Evolutionary conservation across 352 stramenopile species (phyloP).

Genomic region (Aphanomyces stellatus): DNA sequence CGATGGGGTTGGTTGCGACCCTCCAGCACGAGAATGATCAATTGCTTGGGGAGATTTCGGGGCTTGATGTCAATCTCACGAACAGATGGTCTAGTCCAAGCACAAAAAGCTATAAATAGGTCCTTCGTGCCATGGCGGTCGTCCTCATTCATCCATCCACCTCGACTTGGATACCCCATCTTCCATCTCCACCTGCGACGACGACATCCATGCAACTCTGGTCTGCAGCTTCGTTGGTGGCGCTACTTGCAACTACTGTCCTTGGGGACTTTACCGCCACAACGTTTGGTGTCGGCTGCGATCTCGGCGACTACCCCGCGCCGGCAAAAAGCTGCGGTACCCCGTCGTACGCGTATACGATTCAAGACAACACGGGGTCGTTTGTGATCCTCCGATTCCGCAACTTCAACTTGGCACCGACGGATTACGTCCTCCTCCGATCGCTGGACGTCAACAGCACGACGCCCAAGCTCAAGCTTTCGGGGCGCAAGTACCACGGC

Average conservation of each 20-base stretch:
- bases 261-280: background rate
- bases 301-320: background rate
- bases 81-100: too few relatives aligned
- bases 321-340: background rate
- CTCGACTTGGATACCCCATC: too few relatives aligned
- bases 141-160: too few relatives aligned
- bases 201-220: background rate
- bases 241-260: background rate
- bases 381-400: slow-evolving; percentile 4
- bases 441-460: background rate
- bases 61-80: too few relatives aligned
- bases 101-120: too few relatives aligned
- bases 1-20: too few relatives aligned
- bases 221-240: background rate
- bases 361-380: background rate
- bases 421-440: slow-evolving; percentile 9
- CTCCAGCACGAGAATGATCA: too few relatives aligned
- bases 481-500: background rate
- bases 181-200: too few relatives aligned
- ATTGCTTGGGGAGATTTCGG: too few relatives aligned
- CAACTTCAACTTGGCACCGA: background rate
- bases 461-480: background rate
- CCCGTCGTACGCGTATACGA: background rate
- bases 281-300: slow-evolving; percentile 1
- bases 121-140: too few relatives aligned